phyloP scores from a whole-genome alignment of 768 basidiomycete species.

The Panaeolus cyanescens region DNA sequence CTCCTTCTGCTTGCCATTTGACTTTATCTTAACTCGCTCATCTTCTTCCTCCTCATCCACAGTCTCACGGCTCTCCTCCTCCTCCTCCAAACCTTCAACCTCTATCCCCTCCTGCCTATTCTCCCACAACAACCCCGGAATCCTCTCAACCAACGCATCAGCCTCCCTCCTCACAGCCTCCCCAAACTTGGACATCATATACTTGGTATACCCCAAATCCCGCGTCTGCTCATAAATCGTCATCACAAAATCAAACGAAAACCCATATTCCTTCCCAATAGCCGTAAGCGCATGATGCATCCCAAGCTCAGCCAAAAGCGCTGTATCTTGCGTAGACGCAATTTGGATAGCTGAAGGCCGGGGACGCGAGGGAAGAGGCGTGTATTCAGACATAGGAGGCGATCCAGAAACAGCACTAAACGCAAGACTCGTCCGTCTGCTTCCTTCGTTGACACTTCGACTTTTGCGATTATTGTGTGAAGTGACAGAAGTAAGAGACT shows the following conservation, averaged over 20 bases:
- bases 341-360: neutral
- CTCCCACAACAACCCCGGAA: neutral
- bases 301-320: neutral
- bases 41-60: no score
- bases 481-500: no score
- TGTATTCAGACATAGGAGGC: no score
- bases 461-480: no score
- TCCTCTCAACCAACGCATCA: neutral
- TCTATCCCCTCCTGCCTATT: neutral
- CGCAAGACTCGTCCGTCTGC: no score
- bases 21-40: no score
- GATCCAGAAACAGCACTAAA: no score
- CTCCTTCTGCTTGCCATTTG: neutral
- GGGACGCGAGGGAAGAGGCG: neutral
- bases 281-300: neutral
- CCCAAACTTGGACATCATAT: neutral
- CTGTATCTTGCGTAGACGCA: neutral
- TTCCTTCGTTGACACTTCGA: no score
- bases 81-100: neutral
- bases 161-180: neutral
- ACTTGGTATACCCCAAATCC: neutral
- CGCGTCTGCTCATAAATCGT: neutral
- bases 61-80: neutral
- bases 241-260: neutral
- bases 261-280: neutral